Conservation (phyloP, 2,329 filamentous ascomycete genomes). For the Ophiocordyceps camponoti-saundersi region DNA sequence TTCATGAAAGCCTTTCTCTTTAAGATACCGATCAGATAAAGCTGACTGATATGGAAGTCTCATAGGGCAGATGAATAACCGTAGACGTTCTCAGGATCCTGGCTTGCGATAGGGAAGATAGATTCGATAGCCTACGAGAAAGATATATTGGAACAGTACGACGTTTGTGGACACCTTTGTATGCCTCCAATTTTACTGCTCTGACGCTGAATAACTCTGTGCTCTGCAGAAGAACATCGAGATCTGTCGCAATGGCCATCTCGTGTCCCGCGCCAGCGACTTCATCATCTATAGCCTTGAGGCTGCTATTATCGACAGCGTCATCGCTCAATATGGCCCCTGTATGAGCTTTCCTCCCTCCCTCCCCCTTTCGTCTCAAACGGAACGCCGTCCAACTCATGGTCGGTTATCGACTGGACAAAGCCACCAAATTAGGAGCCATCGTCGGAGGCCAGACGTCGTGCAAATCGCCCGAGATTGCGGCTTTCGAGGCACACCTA, state of each 20-base stretch:
- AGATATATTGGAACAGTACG: constrained; percentile 81
- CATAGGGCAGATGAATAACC: constrained; percentile 10
- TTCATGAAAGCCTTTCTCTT: neutral
- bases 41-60: neutral
- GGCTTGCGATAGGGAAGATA: constrained; percentile 85
- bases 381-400: neutral
- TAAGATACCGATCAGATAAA: neutral
- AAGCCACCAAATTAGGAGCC: constrained; percentile 85
- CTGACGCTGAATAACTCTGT: constrained; percentile 28
- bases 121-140: constrained; percentile 60
- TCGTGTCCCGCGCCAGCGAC: constrained; percentile 91
- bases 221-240: constrained; percentile 52
- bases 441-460: constrained; percentile 97
- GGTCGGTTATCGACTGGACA: neutral
- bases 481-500: constrained; percentile 78
- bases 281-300: constrained; percentile 99
- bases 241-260: constrained; percentile 85
- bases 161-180: constrained; percentile 5
- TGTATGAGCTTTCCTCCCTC: constrained; percentile 37
- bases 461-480: constrained; percentile 93
- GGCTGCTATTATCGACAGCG: constrained; percentile 72
- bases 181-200: constrained; percentile 8
- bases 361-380: neutral
- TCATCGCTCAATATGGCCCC: constrained; percentile 79
- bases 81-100: constrained; percentile 47